Conservation (phyloP, 164 flowering plant species). For the Taxillus chinensis region DNA sequence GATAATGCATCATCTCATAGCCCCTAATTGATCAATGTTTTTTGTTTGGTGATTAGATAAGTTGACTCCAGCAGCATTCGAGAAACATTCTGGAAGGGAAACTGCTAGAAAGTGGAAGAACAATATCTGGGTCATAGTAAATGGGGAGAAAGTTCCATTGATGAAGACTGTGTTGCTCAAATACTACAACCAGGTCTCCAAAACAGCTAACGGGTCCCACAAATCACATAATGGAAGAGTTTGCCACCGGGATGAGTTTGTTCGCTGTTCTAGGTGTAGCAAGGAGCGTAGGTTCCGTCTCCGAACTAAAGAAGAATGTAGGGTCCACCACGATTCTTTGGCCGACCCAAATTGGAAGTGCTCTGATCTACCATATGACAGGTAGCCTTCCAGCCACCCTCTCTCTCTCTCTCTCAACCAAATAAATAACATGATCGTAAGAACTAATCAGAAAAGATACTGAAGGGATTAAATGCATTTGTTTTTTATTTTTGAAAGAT, state of each 20-base stretch:
- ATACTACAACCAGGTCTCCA: conserved; percentile 55
- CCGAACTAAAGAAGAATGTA: conserved; percentile 72
- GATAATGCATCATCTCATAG: background rate
- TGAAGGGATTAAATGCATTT: too few species aligned
- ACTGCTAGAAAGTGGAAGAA: conserved; percentile 80
- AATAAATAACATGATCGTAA: too few species aligned
- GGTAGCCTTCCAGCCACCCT: conserved; percentile 19
- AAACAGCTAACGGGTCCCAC: conserved; percentile 37
- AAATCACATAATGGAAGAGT: conserved; percentile 38
- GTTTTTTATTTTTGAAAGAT: too few species aligned
- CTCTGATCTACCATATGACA: conserved; percentile 55
- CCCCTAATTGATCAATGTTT: conserved; percentile 5
- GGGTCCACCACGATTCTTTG: conserved; percentile 66
- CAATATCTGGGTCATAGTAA: conserved; percentile 69
- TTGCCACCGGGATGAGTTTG: conserved; percentile 76
- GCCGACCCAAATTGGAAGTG: conserved; percentile 61
- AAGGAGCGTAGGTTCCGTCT: conserved; percentile 81
- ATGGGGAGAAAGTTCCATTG: conserved; percentile 75
- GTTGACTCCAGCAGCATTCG: conserved; percentile 83
- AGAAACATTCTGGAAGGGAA: conserved; percentile 88
- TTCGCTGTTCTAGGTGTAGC: conserved; percentile 50
- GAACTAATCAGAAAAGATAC: too few species aligned
- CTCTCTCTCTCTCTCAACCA: too few species aligned
- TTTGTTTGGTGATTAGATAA: conserved; percentile 38
- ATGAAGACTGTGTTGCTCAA: conserved; percentile 64